Base-by-base conservation (phyloP, 2,329 filamentous ascomycete genomes). In the Hymenoscyphus salicellus region DNA sequence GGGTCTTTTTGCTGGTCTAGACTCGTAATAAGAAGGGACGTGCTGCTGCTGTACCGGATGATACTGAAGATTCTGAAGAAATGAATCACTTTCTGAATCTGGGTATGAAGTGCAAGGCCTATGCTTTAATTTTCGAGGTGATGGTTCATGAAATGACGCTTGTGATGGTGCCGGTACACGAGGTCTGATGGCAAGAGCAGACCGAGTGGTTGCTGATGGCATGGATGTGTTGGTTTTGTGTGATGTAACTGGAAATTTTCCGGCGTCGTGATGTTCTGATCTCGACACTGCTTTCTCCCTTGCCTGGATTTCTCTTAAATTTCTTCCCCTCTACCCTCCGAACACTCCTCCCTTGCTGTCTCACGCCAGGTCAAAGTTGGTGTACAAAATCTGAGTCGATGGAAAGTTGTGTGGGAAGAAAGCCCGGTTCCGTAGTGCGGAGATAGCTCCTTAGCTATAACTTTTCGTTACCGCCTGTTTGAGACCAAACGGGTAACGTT, bases 1-100 rank as follows among this genome's bases (percentile, higher is more conserved):
- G 65, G 73, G 69, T 68, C 73, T 67, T 70, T 75, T 75, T 2
- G 68, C 52, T 3, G 73, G 72, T n/a, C 73, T 70, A 26, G 72
- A 66, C 20, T 68, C 65, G 59, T 58, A 61, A 38, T 41, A 57
- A 20, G 60, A 43, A 26, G 63, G 60, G 11, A 33, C 26, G 23
- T 58, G 46, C 20, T 61, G 49, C 46, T 58, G 46, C 11, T 65
- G 71, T n/a, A 71, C 65, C 2, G 66, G 60, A 11, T 67, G 64
- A 56, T 69, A 68, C 26, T 58, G 65, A 11, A 38, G 36, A 36
- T 66, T 49, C 57, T 55, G 49, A 38, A 64, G 20, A 62, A 70
- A 62, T 17, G 65, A 58, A 59, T 41, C 26, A 61, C 56, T 56
- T 14, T 67, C 62, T n/a, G 36, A 43, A 20, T 72, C 70, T n/a